A percentile compares a stretch with the other conserved stretches of the same genome.
Conservation (phyloP, 805 yeast species). For the Ogataea methylovora region DNA sequence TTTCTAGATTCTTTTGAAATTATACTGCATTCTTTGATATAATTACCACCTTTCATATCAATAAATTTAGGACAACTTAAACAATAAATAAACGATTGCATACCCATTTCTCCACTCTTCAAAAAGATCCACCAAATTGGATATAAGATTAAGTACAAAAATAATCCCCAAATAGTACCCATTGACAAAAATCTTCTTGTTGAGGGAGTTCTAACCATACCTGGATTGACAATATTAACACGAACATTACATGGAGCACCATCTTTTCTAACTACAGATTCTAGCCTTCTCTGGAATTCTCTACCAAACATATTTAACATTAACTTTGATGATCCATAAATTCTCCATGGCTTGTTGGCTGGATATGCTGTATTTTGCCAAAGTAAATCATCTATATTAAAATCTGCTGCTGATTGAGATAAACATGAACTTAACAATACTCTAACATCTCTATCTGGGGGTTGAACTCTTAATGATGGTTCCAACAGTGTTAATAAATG, state of each 20-base stretch:
- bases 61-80: conserved; percentile 65
- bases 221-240: conserved; percentile 81
- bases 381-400: conserved; percentile 56
- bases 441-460: conserved; percentile 91
- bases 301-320: conserved; percentile 67
- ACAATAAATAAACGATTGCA: conserved; percentile 68
- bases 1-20: conserved; percentile 42
- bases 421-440: conserved; percentile 74
- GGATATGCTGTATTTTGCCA: conserved; percentile 59
- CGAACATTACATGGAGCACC: conserved; percentile 63
- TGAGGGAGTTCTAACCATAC: conserved; percentile 82
- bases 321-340: conserved; percentile 78
- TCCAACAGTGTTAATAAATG: conserved; percentile 72
- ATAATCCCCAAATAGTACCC: conserved; percentile 56
- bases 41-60: conserved; percentile 55
- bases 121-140: conserved; percentile 81
- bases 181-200: conserved; percentile 70
- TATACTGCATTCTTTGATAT: conserved; percentile 67
- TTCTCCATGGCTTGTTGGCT: conserved; percentile 56
- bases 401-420: conserved; percentile 63
- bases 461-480: conserved; percentile 85
- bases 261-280: conserved; percentile 57
- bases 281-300: conserved; percentile 66
- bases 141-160: conserved; percentile 56
- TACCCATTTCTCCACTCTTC: conserved; percentile 71